Evolutionary conservation across 208 protist genomes (phyloP).

Genomic region (Angomonas deanei): DNA sequence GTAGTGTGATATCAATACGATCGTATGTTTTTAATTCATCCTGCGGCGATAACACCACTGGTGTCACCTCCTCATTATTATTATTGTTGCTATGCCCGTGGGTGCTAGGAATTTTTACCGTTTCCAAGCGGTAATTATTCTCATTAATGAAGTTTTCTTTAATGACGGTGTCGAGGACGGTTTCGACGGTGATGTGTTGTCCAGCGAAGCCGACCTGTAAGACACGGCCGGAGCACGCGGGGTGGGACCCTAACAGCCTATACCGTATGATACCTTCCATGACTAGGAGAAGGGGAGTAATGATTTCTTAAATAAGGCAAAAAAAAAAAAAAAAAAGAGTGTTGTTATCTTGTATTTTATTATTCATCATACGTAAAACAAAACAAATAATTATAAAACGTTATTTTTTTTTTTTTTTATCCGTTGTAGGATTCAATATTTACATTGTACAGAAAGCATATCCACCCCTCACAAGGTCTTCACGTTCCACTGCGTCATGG

Average conservation of each 20-base stretch:
- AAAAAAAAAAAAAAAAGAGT: slow-evolving; percentile 2
- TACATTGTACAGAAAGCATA: background rate
- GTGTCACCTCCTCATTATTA: background rate
- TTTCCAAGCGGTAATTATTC: slow-evolving; percentile 64
- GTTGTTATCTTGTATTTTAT: no score
- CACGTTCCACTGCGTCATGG: slow-evolving; percentile 56
- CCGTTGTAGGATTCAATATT: background rate
- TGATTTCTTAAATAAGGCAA: slow-evolving; percentile 1
- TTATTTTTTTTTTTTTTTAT: background rate
- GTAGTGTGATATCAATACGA: background rate
- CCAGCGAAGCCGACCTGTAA: slow-evolving; percentile 64
- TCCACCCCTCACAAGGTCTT: slow-evolving; percentile 22
- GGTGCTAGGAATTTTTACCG: background rate
- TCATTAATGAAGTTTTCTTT: slow-evolving; percentile 71
- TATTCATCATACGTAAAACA: no score
- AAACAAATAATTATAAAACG: no score
- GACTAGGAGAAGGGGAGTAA: no score
- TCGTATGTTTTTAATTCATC: background rate
- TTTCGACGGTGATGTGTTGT: slow-evolving; percentile 24
- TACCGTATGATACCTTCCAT: slow-evolving; percentile 79
- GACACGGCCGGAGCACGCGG: slow-evolving; percentile 66
- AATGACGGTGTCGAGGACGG: slow-evolving; percentile 47
- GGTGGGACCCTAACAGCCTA: slow-evolving; percentile 65
- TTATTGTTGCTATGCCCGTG: background rate
- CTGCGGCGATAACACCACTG: background rate